These are phyloP conservation scores for Aspergillus funiculosus DNA, from an alignment of 495 filamentous ascomycete species.

Conservation along the genomic window DNA sequence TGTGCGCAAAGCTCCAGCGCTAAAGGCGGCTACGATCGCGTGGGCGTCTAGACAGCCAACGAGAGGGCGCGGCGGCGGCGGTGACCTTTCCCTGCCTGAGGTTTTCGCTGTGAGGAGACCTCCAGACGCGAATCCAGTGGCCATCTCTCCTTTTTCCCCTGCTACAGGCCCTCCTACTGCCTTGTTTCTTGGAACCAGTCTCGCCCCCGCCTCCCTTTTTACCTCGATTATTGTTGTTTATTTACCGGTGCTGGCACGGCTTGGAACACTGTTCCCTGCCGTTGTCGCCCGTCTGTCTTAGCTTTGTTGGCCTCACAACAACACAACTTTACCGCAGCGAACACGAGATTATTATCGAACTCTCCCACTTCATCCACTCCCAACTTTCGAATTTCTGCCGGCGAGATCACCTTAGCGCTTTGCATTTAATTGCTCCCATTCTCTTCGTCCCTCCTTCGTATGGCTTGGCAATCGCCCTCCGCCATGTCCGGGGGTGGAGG, in stretches of 20 bases:
- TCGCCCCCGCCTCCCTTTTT: constrained; percentile 1
- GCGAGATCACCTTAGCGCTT: not conserved
- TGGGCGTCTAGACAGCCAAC: constrained; percentile 22
- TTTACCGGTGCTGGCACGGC: constrained; percentile 22
- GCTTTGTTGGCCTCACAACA: constrained; percentile 17
- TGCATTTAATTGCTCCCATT: not conserved
- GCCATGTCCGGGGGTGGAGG: constrained; percentile 62
- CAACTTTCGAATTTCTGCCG: constrained; percentile 2
- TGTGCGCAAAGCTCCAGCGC: constrained; percentile 14
- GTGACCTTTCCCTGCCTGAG: constrained; percentile 19
- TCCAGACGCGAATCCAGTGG: constrained; percentile 16
- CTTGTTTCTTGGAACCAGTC: constrained; percentile 1
- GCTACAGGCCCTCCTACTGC: no score
- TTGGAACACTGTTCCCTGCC: constrained; percentile 23
- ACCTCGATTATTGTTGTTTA: constrained; percentile 8
- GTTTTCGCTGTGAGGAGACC: no score
- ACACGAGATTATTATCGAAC: constrained; percentile 8
- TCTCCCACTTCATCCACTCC: constrained; percentile 1
- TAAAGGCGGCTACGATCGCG: constrained; percentile 20
- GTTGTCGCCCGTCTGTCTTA: constrained; percentile 17
- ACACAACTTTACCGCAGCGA: constrained; percentile 17
- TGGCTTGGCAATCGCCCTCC: constrained; percentile 60
- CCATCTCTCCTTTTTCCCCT: constrained; percentile 12
- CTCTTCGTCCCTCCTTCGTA: constrained; percentile 20
- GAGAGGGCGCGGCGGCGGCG: constrained; percentile 12